Conservation (phyloP, 177 flowering plant species). For the Tripterygium wilfordii region DNA sequence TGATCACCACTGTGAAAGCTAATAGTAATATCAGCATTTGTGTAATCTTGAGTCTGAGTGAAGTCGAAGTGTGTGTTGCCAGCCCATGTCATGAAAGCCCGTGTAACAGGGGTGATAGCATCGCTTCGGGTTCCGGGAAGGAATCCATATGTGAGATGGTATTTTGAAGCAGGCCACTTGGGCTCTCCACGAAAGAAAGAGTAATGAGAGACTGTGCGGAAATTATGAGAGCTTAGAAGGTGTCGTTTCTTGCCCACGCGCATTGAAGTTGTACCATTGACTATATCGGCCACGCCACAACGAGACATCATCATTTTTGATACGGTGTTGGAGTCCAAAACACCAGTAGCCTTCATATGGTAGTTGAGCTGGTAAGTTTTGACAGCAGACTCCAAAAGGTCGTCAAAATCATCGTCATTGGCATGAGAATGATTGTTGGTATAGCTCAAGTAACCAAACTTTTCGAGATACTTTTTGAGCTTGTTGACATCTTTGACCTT, state of each 20-base stretch:
- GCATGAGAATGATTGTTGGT: not conserved
- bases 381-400: conserved; percentile 25
- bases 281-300: conserved; percentile 36
- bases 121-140: too few species aligned
- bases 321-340: conserved; percentile 26
- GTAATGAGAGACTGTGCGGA: too few species aligned
- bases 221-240: conserved; percentile 10
- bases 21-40: conserved; percentile 18
- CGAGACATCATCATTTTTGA: conserved; percentile 20
- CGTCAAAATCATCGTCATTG: conserved; percentile 26
- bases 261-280: conserved; percentile 14
- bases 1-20: too few species aligned
- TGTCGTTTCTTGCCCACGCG: not conserved
- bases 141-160: conserved; percentile 6
- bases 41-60: not conserved
- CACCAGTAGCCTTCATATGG: conserved; percentile 31
- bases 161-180: conserved; percentile 12
- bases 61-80: conserved; percentile 14
- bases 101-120: conserved; percentile 4
- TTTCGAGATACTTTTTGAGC: conserved; percentile 15
- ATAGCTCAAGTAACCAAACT: conserved; percentile 10
- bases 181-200: not conserved
- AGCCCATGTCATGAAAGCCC: conserved; percentile 21
- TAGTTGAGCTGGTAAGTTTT: conserved; percentile 35
- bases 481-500: conserved; percentile 7